Conservation (phyloP, 2,329 filamentous ascomycete species). For the Colletotrichum sp. region DNA sequence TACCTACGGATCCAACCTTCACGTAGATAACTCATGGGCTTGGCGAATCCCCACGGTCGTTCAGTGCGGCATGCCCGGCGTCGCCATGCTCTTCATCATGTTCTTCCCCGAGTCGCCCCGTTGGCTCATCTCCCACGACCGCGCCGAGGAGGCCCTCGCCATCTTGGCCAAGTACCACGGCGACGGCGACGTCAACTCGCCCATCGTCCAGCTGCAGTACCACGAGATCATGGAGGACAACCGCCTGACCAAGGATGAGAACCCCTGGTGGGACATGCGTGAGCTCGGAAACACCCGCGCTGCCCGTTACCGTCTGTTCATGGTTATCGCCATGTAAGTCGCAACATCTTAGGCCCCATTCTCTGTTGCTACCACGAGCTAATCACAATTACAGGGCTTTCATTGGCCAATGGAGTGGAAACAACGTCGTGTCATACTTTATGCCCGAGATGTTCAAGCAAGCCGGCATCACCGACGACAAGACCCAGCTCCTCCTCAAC, state of each 20-base stretch:
- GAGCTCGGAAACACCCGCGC: slow-evolving; percentile 54
- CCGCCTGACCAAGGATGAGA: slow-evolving; percentile 52
- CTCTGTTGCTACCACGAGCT: background rate
- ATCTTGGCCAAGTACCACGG: slow-evolving; percentile 65
- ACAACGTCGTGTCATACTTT: slow-evolving; percentile 48
- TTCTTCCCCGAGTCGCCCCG: slow-evolving; percentile 74
- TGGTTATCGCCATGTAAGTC: slow-evolving; percentile 51
- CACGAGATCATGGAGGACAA: slow-evolving; percentile 59
- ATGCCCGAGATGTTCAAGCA: slow-evolving; percentile 46
- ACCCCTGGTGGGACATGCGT: slow-evolving; percentile 65
- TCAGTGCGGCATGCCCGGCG: slow-evolving; percentile 42
- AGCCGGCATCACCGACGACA: slow-evolving; percentile 41
- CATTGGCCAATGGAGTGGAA: slow-evolving; percentile 53
- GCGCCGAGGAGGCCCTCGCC: slow-evolving; percentile 58
- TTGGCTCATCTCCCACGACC: slow-evolving; percentile 72
- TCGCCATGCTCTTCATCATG: slow-evolving; percentile 65
- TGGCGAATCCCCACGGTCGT: slow-evolving; percentile 66
- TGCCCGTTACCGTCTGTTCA: slow-evolving; percentile 52
- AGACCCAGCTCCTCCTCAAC: slow-evolving; percentile 49
- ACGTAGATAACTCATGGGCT: slow-evolving; percentile 41
- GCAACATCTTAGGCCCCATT: accelerated
- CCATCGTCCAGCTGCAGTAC: slow-evolving; percentile 61
- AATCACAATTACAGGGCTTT: slow-evolving; percentile 33
- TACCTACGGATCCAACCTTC: slow-evolving; percentile 43
- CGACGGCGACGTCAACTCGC: slow-evolving; percentile 56